Evolutionary conservation across 495 filamentous ascomycete genomes (phyloP).

Genomic region (Bacidia gigantensis): DNA sequence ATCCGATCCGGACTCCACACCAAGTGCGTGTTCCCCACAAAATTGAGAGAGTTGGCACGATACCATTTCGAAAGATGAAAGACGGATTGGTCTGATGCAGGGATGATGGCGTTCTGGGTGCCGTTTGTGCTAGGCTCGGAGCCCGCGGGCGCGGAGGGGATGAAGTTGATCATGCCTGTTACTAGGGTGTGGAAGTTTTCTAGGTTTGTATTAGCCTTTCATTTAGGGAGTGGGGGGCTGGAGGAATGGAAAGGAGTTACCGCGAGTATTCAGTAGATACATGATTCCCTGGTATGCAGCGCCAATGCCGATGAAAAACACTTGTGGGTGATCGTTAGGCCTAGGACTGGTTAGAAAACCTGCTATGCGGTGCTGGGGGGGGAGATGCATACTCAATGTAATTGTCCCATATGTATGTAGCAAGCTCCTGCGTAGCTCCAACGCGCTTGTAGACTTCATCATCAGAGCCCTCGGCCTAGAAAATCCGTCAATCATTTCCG

Average conservation of each 20-base stretch:
- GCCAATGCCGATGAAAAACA: constrained; percentile 78
- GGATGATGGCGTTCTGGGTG: constrained; percentile 29
- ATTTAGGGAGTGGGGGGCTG: background rate
- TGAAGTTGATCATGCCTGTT: constrained; percentile 38
- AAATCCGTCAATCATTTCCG: background rate
- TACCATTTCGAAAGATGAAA: constrained; percentile 19
- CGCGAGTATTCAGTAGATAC: constrained; percentile 52
- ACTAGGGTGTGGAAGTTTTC: constrained; percentile 33
- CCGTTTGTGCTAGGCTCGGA: background rate
- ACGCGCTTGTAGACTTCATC: constrained; percentile 31
- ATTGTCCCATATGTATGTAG: constrained; percentile 91
- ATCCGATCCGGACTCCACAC: constrained; percentile 49
- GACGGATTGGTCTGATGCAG: constrained; percentile 44
- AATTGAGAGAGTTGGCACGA: constrained; percentile 50
- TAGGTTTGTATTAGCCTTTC: constrained; percentile 1
- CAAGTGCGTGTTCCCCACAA: constrained; percentile 54
- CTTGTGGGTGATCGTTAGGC: constrained; percentile 48
- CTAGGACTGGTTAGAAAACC: constrained; percentile 22
- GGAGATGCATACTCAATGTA: constrained; percentile 54
- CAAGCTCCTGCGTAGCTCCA: constrained; percentile 54
- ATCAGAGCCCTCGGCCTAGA: constrained; percentile 25
- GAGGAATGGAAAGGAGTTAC: constrained; percentile 26
- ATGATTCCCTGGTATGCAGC: constrained; percentile 57
- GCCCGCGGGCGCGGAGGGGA: background rate
- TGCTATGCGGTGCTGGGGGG: background rate